Evolutionary conservation across 306 rosid genomes (phyloP).

Genomic region (Lagenaria siceraria): DNA sequence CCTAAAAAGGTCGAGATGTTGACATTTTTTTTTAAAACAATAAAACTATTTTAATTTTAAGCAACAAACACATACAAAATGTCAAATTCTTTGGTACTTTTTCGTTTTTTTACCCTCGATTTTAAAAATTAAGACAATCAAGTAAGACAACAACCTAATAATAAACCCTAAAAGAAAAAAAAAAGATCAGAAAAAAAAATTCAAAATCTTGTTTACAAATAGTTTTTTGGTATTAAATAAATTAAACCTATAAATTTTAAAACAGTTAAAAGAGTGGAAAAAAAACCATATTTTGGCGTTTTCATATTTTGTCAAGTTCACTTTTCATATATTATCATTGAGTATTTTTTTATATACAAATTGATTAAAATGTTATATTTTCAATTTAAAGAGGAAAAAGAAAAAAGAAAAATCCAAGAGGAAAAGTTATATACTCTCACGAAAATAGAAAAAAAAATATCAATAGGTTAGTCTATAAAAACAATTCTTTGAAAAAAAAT

Average conservation of each 20-base stretch:
- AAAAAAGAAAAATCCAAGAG: too few relatives aligned
- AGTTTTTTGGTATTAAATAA: too few relatives aligned
- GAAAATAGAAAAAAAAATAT: not conserved
- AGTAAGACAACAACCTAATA: not conserved
- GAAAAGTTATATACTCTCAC: too few relatives aligned
- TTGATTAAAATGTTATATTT: not conserved
- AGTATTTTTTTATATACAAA: not conserved
- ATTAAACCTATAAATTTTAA: too few relatives aligned
- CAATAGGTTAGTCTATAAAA: not conserved
- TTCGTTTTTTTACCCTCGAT: not conserved
- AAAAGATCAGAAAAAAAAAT: not conserved
- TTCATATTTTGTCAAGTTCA: not conserved
- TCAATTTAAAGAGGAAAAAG: too few relatives aligned
- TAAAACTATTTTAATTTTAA: not conserved
- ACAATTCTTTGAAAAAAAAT: not conserved
- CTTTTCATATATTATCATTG: not conserved
- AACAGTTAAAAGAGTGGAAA: not conserved
- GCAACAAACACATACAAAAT: slow-evolving; percentile 1
- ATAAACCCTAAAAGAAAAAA: not conserved
- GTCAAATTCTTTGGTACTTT: not conserved
- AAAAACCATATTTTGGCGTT: not conserved
- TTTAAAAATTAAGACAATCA: not conserved
- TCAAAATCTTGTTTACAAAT: not conserved
- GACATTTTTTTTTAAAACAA: not conserved
- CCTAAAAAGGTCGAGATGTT: not conserved